phyloP scores from a whole-genome alignment of 495 filamentous ascomycete genomes.

The Wilcoxina mikolae region DNA sequence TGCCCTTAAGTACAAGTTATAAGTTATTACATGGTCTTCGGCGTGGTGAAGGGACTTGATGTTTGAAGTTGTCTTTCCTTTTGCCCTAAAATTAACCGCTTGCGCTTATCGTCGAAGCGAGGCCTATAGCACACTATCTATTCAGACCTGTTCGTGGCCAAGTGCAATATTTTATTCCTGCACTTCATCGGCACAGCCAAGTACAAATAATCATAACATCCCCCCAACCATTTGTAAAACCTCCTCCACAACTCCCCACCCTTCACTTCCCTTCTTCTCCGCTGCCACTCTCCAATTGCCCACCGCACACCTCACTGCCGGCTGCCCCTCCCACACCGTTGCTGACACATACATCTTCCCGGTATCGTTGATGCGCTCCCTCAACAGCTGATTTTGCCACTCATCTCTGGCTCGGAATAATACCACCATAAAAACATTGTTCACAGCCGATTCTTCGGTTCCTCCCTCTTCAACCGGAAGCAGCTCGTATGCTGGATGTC shows the following conservation, averaged over 20 bases:
- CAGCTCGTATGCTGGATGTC: slow-evolving; percentile 46
- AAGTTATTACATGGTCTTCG: too few species aligned
- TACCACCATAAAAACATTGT: slow-evolving; percentile 57
- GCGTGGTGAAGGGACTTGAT: too few species aligned
- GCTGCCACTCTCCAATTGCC: slow-evolving; percentile 62
- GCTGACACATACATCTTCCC: slow-evolving; percentile 70
- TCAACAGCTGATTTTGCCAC: slow-evolving; percentile 47
- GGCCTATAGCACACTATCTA: too few species aligned
- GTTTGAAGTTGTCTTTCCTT: too few species aligned
- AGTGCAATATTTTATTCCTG: too few species aligned
- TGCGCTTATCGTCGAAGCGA: too few species aligned
- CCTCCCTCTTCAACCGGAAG: slow-evolving; percentile 37
- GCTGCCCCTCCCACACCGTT: slow-evolving; percentile 55
- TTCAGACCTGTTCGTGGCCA: background rate
- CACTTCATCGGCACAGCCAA: too few species aligned
- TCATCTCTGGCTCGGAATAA: slow-evolving; percentile 64
- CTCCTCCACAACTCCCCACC: slow-evolving; percentile 36
- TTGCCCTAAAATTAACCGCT: too few species aligned
- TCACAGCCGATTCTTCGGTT: slow-evolving; percentile 29
- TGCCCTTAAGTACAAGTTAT: too few species aligned
- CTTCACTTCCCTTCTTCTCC: slow-evolving; percentile 34
- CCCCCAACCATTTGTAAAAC: slow-evolving; percentile 13
- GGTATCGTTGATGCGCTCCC: slow-evolving; percentile 55
- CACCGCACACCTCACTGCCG: slow-evolving; percentile 67
- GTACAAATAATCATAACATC: background rate